Percentiles rank a stretch among this genome's conserved stretches.
Evolutionary conservation across 495 filamentous ascomycete species (phyloP).

Genomic region (Hypomontagnella monticulosa): DNA sequence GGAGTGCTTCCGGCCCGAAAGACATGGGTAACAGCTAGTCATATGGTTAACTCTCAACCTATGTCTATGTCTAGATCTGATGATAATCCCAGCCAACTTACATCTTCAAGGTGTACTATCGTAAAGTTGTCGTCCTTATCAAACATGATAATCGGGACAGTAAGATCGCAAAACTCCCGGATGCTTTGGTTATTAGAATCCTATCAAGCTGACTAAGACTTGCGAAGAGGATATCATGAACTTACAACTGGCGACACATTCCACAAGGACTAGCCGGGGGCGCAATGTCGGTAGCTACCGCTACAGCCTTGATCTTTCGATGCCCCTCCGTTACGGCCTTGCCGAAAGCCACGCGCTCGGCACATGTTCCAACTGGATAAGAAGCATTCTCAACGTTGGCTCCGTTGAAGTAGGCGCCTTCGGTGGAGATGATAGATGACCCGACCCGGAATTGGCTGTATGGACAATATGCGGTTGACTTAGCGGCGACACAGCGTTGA

Average conservation of each 20-base stretch:
- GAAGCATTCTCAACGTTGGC: conserved; percentile 95
- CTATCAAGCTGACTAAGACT: not conserved
- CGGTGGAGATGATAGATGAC: conserved; percentile 74
- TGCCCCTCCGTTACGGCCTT: conserved; percentile 80
- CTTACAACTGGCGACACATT: conserved; percentile 72
- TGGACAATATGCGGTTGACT: conserved; percentile 84
- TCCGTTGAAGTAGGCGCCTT: conserved; percentile 71
- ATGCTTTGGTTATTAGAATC: conserved; percentile 62
- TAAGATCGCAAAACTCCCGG: conserved; percentile 75
- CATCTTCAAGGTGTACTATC: conserved; percentile 78
- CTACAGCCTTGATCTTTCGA: conserved; percentile 78
- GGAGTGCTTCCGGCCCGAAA: conserved; percentile 72
- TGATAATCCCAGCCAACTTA: conserved; percentile 52
- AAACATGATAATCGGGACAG: conserved; percentile 89
- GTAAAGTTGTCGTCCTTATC: conserved; percentile 74
- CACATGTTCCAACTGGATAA: conserved; percentile 92
- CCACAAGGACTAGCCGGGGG: conserved; percentile 79
- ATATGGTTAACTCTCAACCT: not conserved
- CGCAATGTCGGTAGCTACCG: conserved; percentile 82
- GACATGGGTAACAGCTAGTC: conserved; percentile 73
- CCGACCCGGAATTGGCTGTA: conserved; percentile 96
- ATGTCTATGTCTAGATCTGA: not conserved
- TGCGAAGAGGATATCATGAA: conserved; percentile 11
- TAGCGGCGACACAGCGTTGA: conserved; percentile 68
- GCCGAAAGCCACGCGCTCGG: conserved; percentile 86